Evolutionary conservation across 352 stramenopile genomes (phyloP).

Genomic region (Pythium vanterpoolii): DNA sequence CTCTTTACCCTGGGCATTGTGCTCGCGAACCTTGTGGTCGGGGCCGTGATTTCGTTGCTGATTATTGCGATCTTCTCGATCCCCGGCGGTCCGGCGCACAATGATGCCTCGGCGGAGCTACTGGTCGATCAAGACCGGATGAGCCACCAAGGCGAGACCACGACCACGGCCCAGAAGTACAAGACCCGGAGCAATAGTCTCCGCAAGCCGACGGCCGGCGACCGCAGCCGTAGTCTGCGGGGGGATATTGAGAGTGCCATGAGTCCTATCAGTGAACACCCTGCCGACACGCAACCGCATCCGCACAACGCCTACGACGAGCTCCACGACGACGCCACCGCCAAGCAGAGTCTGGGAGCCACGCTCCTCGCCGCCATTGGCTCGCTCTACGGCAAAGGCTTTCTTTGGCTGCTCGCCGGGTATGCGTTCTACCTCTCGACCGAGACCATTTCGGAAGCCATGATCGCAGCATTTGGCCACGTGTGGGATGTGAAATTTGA

Average conservation of each 20-base stretch:
- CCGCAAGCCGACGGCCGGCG: constrained; percentile 3
- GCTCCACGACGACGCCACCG: constrained; percentile 16
- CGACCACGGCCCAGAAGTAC: constrained; percentile 17
- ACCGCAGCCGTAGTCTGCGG: not conserved
- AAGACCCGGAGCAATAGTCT: constrained; percentile 15
- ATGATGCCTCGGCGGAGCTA: constrained; percentile 21
- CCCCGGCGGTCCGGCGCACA: constrained; percentile 35
- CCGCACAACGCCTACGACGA: constrained; percentile 61
- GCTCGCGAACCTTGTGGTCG: constrained; percentile 48
- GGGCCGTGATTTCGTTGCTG: constrained; percentile 35
- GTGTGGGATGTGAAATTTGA: constrained; percentile 74
- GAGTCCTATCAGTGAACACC: constrained; percentile 15
- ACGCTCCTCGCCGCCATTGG: constrained; percentile 14
- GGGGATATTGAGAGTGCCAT: constrained; percentile 19
- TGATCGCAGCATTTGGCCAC: constrained; percentile 40
- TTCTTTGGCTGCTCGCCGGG: constrained; percentile 58
- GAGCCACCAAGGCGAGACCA: constrained; percentile 17
- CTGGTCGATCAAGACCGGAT: constrained; percentile 17
- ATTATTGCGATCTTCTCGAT: constrained; percentile 66
- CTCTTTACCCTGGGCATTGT: constrained; percentile 57
- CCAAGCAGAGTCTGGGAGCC: not conserved
- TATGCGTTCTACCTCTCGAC: constrained; percentile 63
- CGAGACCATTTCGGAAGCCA: constrained; percentile 39
- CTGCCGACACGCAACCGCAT: constrained; percentile 35
- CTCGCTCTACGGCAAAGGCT: constrained; percentile 58